A percentile compares a stretch with the other conserved stretches of the same genome.
phyloP scores from a whole-genome alignment of 1,139 yeast species.

The Nakaseomyces delphensis region DNA sequence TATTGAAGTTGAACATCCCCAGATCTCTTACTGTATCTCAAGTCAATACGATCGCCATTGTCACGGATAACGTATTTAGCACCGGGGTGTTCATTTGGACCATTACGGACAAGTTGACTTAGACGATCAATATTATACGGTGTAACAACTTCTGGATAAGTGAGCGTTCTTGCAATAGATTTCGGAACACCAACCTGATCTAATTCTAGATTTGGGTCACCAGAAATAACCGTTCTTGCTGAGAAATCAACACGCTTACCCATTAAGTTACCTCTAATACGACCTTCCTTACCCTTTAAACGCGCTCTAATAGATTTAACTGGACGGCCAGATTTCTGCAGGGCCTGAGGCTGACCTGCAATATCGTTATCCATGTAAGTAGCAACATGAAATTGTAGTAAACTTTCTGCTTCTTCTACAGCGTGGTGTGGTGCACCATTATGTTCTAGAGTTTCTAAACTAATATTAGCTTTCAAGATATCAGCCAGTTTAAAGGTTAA shows the following conservation, averaged over 20 bases:
- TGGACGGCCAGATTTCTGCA: conserved; percentile 97
- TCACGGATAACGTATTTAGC: conserved; percentile 97
- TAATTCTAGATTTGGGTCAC: conserved; percentile 95
- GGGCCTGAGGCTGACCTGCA: conserved; percentile 99
- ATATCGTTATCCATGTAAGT: conserved; percentile 99
- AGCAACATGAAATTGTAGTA: conserved; percentile 96
- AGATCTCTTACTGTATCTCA: conserved; percentile 93
- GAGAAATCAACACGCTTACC: conserved; percentile 99
- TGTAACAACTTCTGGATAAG: conserved; percentile 96
- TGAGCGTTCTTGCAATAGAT: conserved; percentile 87
- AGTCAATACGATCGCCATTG: conserved; percentile 96
- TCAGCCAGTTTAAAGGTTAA: conserved; percentile 96
- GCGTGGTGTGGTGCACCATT: conserved; percentile 99
- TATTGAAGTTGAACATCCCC: conserved; percentile 97
- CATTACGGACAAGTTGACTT: conserved; percentile 90
- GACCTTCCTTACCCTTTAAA: conserved; percentile 97
- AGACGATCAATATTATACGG: conserved; percentile 92
- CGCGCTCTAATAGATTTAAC: conserved; percentile 97
- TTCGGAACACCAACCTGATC: conserved; percentile 99
- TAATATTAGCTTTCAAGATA: conserved; percentile 89
- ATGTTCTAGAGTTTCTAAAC: conserved; percentile 91
- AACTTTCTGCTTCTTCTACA: conserved; percentile 89
- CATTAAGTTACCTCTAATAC: conserved; percentile 96
- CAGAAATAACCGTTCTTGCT: conserved; percentile 98
- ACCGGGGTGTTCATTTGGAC: conserved; percentile 99